Conservation (phyloP, 257 asterid genomes). For the Voacanga thouarsii region DNA sequence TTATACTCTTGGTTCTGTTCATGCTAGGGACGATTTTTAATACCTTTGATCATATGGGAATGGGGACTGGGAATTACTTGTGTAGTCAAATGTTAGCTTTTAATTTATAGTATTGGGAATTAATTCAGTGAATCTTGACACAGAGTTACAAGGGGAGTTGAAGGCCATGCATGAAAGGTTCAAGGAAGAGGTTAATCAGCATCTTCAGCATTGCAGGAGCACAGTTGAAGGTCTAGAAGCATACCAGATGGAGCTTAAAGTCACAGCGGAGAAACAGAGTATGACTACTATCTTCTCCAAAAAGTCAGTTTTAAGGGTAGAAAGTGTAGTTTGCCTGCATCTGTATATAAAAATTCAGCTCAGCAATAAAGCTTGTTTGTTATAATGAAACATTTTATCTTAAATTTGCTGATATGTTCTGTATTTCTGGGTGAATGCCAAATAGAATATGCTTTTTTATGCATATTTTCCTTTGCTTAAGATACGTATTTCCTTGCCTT, state of each 20-base stretch:
- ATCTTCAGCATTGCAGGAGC: constrained; percentile 54
- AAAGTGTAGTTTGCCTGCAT: background rate
- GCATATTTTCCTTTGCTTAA: background rate
- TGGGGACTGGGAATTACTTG: constrained; percentile 8
- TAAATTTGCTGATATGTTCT: background rate
- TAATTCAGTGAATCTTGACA: constrained; percentile 24
- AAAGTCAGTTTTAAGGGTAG: background rate
- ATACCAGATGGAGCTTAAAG: constrained; percentile 59
- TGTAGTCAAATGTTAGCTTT: constrained; percentile 5
- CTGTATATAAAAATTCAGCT: background rate
- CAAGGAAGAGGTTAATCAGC: constrained; percentile 64
- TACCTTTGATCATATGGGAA: background rate
- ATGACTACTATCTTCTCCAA: constrained; percentile 20
- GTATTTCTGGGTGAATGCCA: background rate
- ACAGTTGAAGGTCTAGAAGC: constrained; percentile 72
- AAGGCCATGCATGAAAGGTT: constrained; percentile 56
- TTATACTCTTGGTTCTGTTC: background rate
- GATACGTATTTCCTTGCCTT: background rate
- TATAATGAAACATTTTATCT: background rate
- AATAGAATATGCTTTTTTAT: background rate
- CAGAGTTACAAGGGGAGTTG: constrained; percentile 74
- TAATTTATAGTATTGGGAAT: constrained; percentile 20
- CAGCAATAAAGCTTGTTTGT: background rate
- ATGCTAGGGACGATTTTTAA: background rate
- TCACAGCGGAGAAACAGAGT: constrained; percentile 70